Evolutionary conservation across 2,329 filamentous ascomycete genomes (phyloP).

Genomic region (Anthostomella pinea): DNA sequence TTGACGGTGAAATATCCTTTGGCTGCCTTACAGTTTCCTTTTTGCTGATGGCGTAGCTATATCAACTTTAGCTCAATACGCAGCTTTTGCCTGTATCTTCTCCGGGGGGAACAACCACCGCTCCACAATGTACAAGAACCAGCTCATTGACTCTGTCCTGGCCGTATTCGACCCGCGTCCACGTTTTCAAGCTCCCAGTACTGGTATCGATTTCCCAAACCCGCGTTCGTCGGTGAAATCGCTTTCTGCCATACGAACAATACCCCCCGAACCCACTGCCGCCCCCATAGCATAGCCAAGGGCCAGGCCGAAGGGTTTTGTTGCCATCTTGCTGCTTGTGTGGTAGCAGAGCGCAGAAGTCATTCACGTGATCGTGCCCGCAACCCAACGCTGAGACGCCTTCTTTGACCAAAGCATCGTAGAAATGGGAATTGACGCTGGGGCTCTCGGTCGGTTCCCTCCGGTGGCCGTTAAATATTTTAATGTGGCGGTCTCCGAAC

Average conservation of each 20-base stretch:
- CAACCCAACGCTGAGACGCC: constrained; percentile 29
- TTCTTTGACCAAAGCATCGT: constrained; percentile 28
- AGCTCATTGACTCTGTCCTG: constrained; percentile 31
- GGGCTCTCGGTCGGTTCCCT: constrained; percentile 30
- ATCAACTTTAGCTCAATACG: too few species aligned
- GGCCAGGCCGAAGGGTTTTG: constrained; percentile 17
- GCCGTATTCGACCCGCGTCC: constrained; percentile 32
- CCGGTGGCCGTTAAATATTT: constrained; percentile 24
- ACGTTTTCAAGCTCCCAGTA: constrained; percentile 25
- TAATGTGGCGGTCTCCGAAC: constrained; percentile 25
- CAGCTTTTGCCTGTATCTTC: too few species aligned
- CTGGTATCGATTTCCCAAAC: constrained; percentile 30
- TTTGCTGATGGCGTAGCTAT: too few species aligned
- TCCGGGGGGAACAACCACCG: constrained; percentile 2
- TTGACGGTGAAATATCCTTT: too few species aligned
- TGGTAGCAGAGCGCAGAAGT: constrained; percentile 32
- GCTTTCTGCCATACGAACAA: constrained; percentile 26
- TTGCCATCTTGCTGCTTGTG: constrained; percentile 21
- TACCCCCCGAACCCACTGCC: constrained; percentile 31
- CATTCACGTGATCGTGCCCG: constrained; percentile 34
- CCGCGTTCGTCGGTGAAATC: constrained; percentile 29
- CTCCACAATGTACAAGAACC: constrained; percentile 28
- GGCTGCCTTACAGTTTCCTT: too few species aligned
- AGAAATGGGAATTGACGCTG: constrained; percentile 30
- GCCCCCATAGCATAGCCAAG: constrained; percentile 31